Percentiles rank a stretch among this genome's conserved stretches.
Conservation (phyloP, 2,329 filamentous ascomycete species). For the Orbilia oligospora region DNA sequence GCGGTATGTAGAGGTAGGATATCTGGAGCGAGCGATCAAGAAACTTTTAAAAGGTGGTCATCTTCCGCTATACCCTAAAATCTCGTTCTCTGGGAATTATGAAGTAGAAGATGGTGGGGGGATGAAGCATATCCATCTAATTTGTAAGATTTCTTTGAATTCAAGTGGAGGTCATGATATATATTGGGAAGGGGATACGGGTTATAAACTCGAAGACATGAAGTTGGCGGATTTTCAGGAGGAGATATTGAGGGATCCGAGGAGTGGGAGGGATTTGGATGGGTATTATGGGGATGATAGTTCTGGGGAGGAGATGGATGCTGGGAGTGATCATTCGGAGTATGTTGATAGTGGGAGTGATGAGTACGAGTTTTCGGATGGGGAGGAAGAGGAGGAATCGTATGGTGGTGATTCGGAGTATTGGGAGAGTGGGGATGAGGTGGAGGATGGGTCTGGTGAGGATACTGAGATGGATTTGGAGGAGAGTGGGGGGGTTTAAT, state of each 20-base stretch:
- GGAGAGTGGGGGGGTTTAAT: not conserved
- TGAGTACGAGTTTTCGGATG: not conserved
- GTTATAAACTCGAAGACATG: not conserved
- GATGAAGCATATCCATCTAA: not conserved
- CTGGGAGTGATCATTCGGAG: not conserved
- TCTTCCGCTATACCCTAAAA: not conserved
- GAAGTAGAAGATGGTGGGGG: no score
- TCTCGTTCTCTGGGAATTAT: not conserved
- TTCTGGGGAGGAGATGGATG: not conserved
- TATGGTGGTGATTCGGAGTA: constrained; percentile 3
- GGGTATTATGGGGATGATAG: not conserved
- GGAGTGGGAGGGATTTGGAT: not conserved
- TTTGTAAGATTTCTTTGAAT: not conserved
- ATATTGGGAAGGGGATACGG: constrained; percentile 5
- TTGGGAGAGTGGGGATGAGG: not conserved
- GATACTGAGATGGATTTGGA: not conserved
- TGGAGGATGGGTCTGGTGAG: not conserved
- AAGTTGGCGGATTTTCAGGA: not conserved
- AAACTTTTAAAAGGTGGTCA: not conserved
- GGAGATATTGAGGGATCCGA: not conserved
- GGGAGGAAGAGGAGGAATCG: not conserved
- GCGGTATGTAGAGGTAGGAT: not conserved
- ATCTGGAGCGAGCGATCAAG: not conserved
- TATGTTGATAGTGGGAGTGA: not conserved
- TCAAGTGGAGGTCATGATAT: not conserved